Evolutionary conservation across 2,329 filamentous ascomycete species (phyloP).

Genomic region (Graphiopsis chlorocephala): DNA sequence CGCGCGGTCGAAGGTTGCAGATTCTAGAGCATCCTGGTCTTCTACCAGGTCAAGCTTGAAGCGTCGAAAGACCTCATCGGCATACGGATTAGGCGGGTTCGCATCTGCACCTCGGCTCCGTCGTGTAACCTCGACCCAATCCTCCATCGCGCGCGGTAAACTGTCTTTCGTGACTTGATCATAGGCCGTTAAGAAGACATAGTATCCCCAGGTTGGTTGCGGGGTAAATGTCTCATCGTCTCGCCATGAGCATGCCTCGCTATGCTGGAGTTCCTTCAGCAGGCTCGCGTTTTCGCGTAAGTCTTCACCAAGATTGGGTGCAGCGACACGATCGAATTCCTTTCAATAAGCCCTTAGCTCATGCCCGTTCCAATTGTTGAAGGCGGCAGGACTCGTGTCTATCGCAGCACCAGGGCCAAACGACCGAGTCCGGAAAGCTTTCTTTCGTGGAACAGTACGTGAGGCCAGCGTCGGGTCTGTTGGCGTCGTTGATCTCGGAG

Average conservation of each 20-base stretch:
- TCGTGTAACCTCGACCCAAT: not conserved
- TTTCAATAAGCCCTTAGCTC: not conserved
- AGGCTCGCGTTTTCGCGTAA: not conserved
- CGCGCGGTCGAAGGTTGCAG: conserved; percentile 1
- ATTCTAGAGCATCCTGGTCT: not conserved
- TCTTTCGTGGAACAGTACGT: conserved; percentile 3
- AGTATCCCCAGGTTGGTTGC: conserved; percentile 5
- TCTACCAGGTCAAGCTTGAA: conserved; percentile 1
- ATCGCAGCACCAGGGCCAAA: not conserved
- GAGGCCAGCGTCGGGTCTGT: conserved; percentile 1
- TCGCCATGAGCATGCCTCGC: not conserved
- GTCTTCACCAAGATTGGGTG: no score
- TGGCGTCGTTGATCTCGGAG: conserved; percentile 3
- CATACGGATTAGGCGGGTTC: not conserved
- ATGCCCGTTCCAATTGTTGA: not conserved
- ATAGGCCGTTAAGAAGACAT: conserved; percentile 5
- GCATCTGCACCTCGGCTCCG: not conserved
- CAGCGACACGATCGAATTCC: not conserved
- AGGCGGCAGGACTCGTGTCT: not conserved
- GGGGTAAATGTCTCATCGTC: not conserved
- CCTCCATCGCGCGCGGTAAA: not conserved
- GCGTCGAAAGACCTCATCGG: not conserved
- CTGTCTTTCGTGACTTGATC: not conserved
- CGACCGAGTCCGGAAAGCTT: not conserved
- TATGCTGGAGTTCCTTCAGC: not conserved